These are phyloP conservation scores for Xylaria intraflava DNA, from an alignment of 495 filamentous ascomycete species.

Conservation along the genomic window DNA sequence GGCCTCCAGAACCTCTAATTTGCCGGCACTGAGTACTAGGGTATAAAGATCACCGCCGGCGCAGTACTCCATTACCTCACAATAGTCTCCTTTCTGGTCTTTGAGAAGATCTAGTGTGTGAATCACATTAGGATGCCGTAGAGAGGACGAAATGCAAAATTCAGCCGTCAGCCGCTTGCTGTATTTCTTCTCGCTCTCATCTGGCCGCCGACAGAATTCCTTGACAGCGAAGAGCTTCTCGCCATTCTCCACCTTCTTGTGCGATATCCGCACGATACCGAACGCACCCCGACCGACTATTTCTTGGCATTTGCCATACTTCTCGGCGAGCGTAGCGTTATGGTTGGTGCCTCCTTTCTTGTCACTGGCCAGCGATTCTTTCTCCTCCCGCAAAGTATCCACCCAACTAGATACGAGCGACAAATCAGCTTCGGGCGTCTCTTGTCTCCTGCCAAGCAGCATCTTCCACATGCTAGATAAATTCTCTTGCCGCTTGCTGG, in stretches of 20 bases:
- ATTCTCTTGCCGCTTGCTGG: conserved; percentile 87
- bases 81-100: conserved; percentile 96
- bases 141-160: conserved; percentile 96
- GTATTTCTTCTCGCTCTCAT: conserved; percentile 93
- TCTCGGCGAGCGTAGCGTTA: conserved; percentile 81
- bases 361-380: conserved; percentile 60
- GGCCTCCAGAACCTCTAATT: conserved; percentile 86
- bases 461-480: conserved; percentile 84
- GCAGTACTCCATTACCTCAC: conserved; percentile 99
- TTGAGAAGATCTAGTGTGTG: conserved; percentile 93
- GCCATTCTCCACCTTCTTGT: conserved; percentile 84
- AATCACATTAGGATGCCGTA: conserved; percentile 97
- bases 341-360: conserved; percentile 72
- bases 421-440: conserved; percentile 70
- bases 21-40: conserved; percentile 82
- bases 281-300: conserved; percentile 97
- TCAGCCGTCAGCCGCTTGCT: conserved; percentile 97
- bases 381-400: conserved; percentile 84
- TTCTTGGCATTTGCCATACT: conserved; percentile 98
- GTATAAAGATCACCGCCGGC: conserved; percentile 96
- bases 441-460: conserved; percentile 71
- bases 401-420: conserved; percentile 95
- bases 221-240: conserved; percentile 98
- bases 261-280: conserved; percentile 95
- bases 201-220: conserved; percentile 89